Percentiles rank a stretch among this genome's conserved stretches.
Evolutionary conservation across 2,329 filamentous ascomycete species (phyloP).

Genomic region (Tolypocladium album): DNA sequence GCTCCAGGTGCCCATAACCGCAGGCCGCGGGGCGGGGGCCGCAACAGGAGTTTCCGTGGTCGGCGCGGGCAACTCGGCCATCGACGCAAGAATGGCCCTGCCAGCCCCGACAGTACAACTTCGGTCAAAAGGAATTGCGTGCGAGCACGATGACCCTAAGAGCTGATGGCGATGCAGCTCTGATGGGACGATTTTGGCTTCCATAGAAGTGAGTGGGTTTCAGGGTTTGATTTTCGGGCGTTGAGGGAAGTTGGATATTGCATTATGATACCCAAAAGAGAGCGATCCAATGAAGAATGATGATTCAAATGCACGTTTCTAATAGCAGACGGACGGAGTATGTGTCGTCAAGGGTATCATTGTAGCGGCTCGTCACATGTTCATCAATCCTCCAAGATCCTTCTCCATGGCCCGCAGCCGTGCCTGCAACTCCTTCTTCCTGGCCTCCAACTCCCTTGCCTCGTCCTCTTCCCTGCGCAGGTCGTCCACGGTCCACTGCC

Average conservation of each 20-base stretch:
- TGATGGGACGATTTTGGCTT: neutral
- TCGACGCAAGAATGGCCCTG: neutral
- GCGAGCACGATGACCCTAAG: neutral
- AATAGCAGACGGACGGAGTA: neutral
- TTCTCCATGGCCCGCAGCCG: constrained; percentile 43
- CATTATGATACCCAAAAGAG: neutral
- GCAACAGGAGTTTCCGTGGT: neutral
- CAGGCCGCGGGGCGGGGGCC: too few species aligned
- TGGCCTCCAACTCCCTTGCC: constrained; percentile 42
- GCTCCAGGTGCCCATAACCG: neutral
- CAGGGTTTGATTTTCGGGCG: neutral
- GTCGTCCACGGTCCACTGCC: constrained; percentile 56
- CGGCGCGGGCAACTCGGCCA: neutral
- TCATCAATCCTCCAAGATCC: constrained; percentile 42
- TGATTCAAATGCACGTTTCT: neutral
- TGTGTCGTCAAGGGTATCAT: constrained; percentile 1
- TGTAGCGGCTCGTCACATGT: constrained; percentile 31
- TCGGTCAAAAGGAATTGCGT: neutral
- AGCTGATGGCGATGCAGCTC: neutral
- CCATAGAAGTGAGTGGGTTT: neutral
- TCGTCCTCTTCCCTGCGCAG: constrained; percentile 59
- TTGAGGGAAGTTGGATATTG: neutral
- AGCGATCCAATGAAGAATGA: neutral
- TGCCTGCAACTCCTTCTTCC: constrained; percentile 44
- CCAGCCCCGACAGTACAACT: neutral